A percentile compares a stretch with the other conserved stretches of the same genome.
These are phyloP conservation scores for Aurantiochytrium sp. DNA, from an alignment of 108 stramenopile species.

Conservation along the genomic window DNA sequence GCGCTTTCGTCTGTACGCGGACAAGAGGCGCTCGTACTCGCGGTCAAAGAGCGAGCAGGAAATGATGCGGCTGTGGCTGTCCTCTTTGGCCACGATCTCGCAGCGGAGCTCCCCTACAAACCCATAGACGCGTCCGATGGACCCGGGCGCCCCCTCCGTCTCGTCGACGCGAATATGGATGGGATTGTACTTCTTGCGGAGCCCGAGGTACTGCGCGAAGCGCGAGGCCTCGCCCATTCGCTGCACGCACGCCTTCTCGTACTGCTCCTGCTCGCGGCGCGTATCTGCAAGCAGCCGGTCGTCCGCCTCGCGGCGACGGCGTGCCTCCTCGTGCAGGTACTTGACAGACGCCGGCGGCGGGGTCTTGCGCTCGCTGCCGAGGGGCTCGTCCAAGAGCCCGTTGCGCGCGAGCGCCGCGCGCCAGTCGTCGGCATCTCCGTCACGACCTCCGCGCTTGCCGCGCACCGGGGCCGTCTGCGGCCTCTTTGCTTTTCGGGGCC, in stretches of 20 bases:
- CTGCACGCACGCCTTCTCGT: background rate
- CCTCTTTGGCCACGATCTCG: slow-evolving; percentile 28
- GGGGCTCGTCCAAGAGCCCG: background rate
- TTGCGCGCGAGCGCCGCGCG: background rate
- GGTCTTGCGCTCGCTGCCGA: background rate
- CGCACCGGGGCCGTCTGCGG: background rate
- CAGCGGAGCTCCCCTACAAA: background rate
- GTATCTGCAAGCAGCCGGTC: background rate
- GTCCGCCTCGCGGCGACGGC: background rate
- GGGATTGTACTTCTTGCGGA: background rate
- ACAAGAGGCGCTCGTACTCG: background rate
- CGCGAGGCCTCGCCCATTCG: slow-evolving; percentile 16
- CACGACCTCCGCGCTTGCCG: background rate
- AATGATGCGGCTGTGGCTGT: slow-evolving; percentile 10
- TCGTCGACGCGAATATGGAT: background rate
- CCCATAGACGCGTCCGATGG: background rate
- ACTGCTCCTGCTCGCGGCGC: background rate
- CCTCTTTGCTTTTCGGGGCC: background rate
- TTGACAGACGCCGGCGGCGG: background rate
- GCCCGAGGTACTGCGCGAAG: background rate
- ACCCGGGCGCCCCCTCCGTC: background rate
- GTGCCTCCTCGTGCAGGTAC: background rate
- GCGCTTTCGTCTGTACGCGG: background rate
- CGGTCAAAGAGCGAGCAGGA: slow-evolving; percentile 12
- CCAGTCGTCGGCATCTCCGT: background rate